Conservation (phyloP, 768 basidiomycete genomes). For the Daedaleopsis nitida region DNA sequence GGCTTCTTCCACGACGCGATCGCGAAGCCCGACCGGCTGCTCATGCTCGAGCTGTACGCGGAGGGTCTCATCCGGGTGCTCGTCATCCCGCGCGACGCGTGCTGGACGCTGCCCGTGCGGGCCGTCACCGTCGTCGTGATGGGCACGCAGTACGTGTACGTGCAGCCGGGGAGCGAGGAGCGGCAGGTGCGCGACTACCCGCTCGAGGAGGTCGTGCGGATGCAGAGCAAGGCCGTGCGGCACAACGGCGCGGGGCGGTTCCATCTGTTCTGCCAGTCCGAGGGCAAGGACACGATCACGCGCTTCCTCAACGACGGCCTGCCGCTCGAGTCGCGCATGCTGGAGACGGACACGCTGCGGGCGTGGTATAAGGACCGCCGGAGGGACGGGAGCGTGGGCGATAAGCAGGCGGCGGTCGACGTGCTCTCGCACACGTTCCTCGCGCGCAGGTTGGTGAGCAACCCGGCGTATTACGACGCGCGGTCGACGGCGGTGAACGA, state of each 20-base stretch:
- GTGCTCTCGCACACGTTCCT: constrained; percentile 82
- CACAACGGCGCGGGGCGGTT: constrained; percentile 60
- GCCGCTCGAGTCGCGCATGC: constrained; percentile 82
- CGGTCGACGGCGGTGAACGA: constrained; percentile 46
- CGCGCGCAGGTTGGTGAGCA: constrained; percentile 65
- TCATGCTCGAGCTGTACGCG: constrained; percentile 80
- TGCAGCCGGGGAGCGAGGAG: constrained; percentile 48
- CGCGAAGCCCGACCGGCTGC: constrained; percentile 60
- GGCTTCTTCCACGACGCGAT: constrained; percentile 85
- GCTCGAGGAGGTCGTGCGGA: constrained; percentile 79
- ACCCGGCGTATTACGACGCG: constrained; percentile 85
- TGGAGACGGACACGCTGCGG: constrained; percentile 50
- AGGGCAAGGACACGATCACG: constrained; percentile 77
- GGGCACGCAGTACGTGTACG: constrained; percentile 84
- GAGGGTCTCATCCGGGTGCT: constrained; percentile 81
- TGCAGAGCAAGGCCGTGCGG: constrained; percentile 87
- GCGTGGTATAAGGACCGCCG: constrained; percentile 49
- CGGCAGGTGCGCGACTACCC: constrained; percentile 80
- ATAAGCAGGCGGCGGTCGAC: constrained; percentile 74
- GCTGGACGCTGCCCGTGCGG: constrained; percentile 88
- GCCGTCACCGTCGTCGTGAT: constrained; percentile 84
- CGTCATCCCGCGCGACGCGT: constrained; percentile 78
- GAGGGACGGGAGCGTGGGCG: constrained; percentile 39
- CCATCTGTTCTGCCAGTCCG: constrained; percentile 87
- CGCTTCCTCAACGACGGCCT: constrained; percentile 88